Conservation (phyloP, 1,284 basidiomycete species). For the Coniferiporia sulphurascens region DNA sequence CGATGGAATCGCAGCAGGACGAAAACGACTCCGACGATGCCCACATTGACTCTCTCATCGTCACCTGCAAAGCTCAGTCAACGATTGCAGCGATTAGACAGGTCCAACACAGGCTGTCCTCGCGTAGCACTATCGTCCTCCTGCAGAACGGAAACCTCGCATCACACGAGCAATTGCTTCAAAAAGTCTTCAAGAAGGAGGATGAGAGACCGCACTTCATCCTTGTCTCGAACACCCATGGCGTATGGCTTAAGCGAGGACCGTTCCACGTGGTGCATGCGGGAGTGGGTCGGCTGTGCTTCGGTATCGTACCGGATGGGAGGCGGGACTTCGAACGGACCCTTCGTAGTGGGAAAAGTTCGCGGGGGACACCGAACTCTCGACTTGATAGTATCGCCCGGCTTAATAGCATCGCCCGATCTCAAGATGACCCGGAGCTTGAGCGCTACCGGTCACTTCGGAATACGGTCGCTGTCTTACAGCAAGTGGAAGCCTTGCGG, state of each 20-base stretch:
- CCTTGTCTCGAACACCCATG: slow-evolving; percentile 81
- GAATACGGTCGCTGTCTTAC: slow-evolving; percentile 64
- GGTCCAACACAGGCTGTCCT: slow-evolving; percentile 62
- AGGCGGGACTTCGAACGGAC: slow-evolving; percentile 57
- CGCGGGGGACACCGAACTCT: slow-evolving; percentile 29
- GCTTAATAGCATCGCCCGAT: slow-evolving; percentile 53
- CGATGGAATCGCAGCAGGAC: not conserved
- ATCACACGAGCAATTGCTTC: slow-evolving; percentile 75
- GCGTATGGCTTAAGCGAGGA: slow-evolving; percentile 50
- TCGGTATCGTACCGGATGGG: slow-evolving; percentile 75
- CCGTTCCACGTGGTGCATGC: slow-evolving; percentile 67
- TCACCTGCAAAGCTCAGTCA: slow-evolving; percentile 77
- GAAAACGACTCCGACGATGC: not conserved
- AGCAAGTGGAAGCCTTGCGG: slow-evolving; percentile 51
- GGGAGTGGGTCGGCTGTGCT: slow-evolving; percentile 67
- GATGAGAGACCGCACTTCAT: slow-evolving; percentile 79
- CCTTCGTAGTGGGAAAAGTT: slow-evolving; percentile 33
- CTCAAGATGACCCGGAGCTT: slow-evolving; percentile 24
- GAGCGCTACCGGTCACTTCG: slow-evolving; percentile 56
- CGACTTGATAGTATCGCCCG: slow-evolving; percentile 26
- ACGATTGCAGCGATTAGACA: slow-evolving; percentile 55
- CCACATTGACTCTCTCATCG: slow-evolving; percentile 67
- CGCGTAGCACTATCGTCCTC: slow-evolving; percentile 79
- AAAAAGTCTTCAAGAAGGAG: slow-evolving; percentile 69
- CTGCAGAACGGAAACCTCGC: slow-evolving; percentile 89